Percentiles rank a stretch among this genome's conserved stretches.
phyloP scores from a whole-genome alignment of 2,329 filamentous ascomycete species.

The Calonectria fujianensis region DNA sequence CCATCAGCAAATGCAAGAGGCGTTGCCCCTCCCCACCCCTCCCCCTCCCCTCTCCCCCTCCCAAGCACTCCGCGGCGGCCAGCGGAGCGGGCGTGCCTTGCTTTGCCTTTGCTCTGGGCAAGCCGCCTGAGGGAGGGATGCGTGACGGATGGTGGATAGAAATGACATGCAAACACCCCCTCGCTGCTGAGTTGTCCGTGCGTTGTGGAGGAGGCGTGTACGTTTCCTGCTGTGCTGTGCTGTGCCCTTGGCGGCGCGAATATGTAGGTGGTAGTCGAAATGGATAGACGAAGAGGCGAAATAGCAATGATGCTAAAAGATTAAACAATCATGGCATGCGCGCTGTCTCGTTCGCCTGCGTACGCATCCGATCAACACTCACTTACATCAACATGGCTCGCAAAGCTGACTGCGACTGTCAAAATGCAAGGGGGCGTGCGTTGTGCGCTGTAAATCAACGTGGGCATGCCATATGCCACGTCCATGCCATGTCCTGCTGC shows the following conservation, averaged over 20 bases:
- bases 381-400: constrained; percentile 21
- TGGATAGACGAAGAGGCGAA: constrained; percentile 23
- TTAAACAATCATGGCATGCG: neutral
- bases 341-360: constrained; percentile 19
- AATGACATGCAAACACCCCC: constrained; percentile 11
- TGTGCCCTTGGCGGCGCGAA: constrained; percentile 9
- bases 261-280: constrained; percentile 30
- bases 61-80: neutral
- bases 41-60: neutral
- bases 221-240: constrained; percentile 25
- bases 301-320: neutral
- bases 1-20: constrained; percentile 61
- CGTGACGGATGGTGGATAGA: neutral
- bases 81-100: constrained; percentile 26
- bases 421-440: constrained; percentile 31
- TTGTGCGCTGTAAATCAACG: constrained; percentile 34
- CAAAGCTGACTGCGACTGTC: constrained; percentile 5
- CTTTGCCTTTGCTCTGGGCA: constrained; percentile 11
- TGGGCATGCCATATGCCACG: constrained; percentile 22
- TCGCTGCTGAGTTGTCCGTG: constrained; percentile 58
- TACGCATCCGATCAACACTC: constrained; percentile 1
- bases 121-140: neutral
- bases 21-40: constrained; percentile 12
- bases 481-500: constrained; percentile 23
- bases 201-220: constrained; percentile 56